phyloP scores from a whole-genome alignment of 176 grass and related monocot species.

The Zizania latifolia region DNA sequence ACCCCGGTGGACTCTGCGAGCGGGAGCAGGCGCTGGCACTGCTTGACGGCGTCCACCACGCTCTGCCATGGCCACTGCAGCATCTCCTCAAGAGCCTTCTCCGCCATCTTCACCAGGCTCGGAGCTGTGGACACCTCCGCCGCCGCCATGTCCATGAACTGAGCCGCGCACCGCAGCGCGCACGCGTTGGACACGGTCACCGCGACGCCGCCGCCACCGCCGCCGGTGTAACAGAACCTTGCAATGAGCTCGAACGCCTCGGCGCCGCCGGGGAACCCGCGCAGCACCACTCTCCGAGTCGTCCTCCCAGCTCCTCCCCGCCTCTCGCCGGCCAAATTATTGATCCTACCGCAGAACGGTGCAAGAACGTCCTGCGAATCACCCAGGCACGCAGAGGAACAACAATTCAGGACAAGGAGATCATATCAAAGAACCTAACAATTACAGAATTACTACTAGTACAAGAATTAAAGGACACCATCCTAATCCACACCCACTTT shows the following conservation, averaged over 20 bases:
- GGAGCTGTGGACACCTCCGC: background rate
- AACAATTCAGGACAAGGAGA: conserved; percentile 20
- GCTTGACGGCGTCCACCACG: conserved; percentile 53
- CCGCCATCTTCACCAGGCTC: conserved; percentile 46
- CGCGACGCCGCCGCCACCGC: conserved; percentile 7
- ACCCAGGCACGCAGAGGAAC: background rate
- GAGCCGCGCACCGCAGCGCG: conserved; percentile 52
- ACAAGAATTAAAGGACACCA: conserved; percentile 1
- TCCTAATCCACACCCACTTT: conserved; percentile 23
- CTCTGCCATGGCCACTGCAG: conserved; percentile 78
- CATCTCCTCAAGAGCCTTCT: conserved; percentile 58
- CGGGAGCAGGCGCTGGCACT: conserved; percentile 59
- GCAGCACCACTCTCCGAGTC: conserved; percentile 40
- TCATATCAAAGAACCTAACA: background rate
- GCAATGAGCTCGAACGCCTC: conserved; percentile 77
- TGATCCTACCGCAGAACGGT: conserved; percentile 47
- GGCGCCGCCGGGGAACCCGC: conserved; percentile 65
- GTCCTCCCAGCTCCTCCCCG: conserved; percentile 11
- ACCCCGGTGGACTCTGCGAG: conserved; percentile 36
- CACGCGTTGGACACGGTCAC: conserved; percentile 60
- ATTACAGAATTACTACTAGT: too few species aligned
- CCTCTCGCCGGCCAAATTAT: conserved; percentile 26
- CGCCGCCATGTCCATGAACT: conserved; percentile 68
- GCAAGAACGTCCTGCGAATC: conserved; percentile 75
- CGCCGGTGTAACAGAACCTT: conserved; percentile 61